Evolutionary conservation across 768 basidiomycete species (phyloP).

Genomic region (Amanita polypyramis): DNA sequence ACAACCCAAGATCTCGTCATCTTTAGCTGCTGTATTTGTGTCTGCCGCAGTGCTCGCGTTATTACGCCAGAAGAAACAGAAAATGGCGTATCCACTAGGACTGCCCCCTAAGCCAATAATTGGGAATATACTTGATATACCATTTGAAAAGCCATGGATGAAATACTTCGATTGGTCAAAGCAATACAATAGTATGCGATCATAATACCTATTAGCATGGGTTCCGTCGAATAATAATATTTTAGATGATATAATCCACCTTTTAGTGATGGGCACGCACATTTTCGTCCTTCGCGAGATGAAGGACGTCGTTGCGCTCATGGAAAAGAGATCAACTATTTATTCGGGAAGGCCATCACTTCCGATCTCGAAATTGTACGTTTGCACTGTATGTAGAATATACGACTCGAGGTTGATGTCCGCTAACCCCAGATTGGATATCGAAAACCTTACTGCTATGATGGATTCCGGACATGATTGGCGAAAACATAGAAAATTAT

Average conservation of each 20-base stretch:
- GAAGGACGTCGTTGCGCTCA: conserved; percentile 14
- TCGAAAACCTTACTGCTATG: conserved; percentile 7
- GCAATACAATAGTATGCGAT: background rate
- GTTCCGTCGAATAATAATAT: no score
- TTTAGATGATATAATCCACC: conserved; percentile 18
- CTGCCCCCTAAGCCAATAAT: background rate
- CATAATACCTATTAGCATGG: background rate
- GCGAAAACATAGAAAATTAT: conserved; percentile 1
- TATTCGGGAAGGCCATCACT: conserved; percentile 18
- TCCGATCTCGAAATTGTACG: conserved; percentile 14
- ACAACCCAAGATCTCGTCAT: no score
- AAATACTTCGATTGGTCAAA: conserved; percentile 2
- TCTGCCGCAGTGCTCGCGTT: background rate
- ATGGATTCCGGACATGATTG: conserved; percentile 4
- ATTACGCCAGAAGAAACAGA: background rate
- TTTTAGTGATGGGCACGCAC: conserved; percentile 14
- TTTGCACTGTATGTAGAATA: background rate
- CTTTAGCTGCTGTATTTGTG: background rate
- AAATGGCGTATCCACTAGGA: background rate
- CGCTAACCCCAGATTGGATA: conserved; percentile 10
- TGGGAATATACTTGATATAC: conserved; percentile 1
- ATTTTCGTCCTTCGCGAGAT: conserved; percentile 16
- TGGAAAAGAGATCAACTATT: conserved; percentile 17
- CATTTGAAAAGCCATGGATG: background rate
- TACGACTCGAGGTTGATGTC: background rate